Percentiles rank a stretch among this genome's conserved stretches.
These are phyloP conservation scores for Pythium brachiatum DNA, from an alignment of 352 stramenopile genomes.

Conservation along the genomic window DNA sequence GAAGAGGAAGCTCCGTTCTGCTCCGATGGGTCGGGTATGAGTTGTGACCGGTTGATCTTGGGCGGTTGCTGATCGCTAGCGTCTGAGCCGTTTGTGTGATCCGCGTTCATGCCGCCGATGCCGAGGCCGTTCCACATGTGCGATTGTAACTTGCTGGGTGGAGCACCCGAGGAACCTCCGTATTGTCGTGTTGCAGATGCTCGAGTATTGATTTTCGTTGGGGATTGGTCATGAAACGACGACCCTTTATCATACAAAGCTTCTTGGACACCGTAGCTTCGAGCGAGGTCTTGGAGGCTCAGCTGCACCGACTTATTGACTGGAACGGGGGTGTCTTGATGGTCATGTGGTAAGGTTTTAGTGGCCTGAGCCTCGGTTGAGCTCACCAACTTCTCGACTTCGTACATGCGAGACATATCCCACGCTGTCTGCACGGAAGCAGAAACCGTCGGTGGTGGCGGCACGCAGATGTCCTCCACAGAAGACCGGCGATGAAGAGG, in stretches of 20 bases:
- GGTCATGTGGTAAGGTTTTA: not conserved
- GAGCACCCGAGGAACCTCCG: not conserved
- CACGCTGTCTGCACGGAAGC: slow-evolving; percentile 21
- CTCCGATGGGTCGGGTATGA: not conserved
- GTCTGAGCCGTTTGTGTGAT: not conserved
- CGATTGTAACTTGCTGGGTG: not conserved
- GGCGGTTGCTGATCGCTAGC: slow-evolving; percentile 9
- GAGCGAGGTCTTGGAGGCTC: slow-evolving; percentile 22
- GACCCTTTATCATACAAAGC: not conserved
- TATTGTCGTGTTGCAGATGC: not conserved
- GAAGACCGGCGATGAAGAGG: slow-evolving; percentile 7
- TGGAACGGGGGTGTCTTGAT: not conserved
- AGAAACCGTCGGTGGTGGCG: not conserved
- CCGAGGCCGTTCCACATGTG: slow-evolving; percentile 14
- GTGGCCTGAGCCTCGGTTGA: not conserved
- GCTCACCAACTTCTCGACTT: slow-evolving; percentile 25
- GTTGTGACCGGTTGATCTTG: slow-evolving; percentile 13
- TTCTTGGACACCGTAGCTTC: slow-evolving; percentile 19
- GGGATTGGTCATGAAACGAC: not conserved
- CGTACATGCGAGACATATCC: slow-evolving; percentile 23
- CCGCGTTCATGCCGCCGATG: not conserved
- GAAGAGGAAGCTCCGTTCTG: not conserved
- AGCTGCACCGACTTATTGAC: slow-evolving; percentile 17
- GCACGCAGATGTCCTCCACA: slow-evolving; percentile 16
- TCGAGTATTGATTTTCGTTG: not conserved